Conservation (phyloP, 257 asterid species). For the Cynanchum wilfordii region DNA sequence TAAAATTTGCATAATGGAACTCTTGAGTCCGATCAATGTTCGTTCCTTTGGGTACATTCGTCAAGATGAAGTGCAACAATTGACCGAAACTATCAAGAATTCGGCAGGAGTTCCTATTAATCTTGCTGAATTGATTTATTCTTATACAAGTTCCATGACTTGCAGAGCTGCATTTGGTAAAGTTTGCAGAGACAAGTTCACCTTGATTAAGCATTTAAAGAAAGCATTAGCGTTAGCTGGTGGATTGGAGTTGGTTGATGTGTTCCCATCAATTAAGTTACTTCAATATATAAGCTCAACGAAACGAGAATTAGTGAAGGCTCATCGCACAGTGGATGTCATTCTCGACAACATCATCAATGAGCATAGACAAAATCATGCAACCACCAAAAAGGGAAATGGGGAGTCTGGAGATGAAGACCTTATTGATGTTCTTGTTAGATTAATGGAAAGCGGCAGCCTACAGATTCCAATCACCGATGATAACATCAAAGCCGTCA, state of each 20-base stretch:
- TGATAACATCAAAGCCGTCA: slow-evolving; percentile 33
- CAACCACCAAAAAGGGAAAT: background rate
- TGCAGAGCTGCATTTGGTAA: slow-evolving; percentile 14
- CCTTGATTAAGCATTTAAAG: slow-evolving; percentile 14
- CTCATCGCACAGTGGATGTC: slow-evolving; percentile 17
- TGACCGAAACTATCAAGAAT: background rate
- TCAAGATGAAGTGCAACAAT: background rate
- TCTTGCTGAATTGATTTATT: background rate
- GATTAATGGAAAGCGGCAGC: background rate
- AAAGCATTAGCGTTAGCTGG: slow-evolving; percentile 16
- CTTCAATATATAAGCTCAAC: slow-evolving; percentile 16
- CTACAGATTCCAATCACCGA: slow-evolving; percentile 23
- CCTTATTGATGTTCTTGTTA: background rate
- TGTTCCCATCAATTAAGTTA: slow-evolving; percentile 31
- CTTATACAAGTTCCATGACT: background rate
- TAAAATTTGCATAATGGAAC: background rate
- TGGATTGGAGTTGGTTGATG: slow-evolving; percentile 27
- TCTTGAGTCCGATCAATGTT: background rate
- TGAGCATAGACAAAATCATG: slow-evolving; percentile 25
- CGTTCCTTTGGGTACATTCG: background rate
- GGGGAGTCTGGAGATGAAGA: background rate
- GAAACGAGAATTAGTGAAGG: slow-evolving; percentile 7
- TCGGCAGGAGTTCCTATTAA: background rate
- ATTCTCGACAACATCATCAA: slow-evolving; percentile 27
- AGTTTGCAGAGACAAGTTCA: background rate